Base-by-base conservation (phyloP, 129 eudicot genomes). In the Cynara cardunculus region DNA sequence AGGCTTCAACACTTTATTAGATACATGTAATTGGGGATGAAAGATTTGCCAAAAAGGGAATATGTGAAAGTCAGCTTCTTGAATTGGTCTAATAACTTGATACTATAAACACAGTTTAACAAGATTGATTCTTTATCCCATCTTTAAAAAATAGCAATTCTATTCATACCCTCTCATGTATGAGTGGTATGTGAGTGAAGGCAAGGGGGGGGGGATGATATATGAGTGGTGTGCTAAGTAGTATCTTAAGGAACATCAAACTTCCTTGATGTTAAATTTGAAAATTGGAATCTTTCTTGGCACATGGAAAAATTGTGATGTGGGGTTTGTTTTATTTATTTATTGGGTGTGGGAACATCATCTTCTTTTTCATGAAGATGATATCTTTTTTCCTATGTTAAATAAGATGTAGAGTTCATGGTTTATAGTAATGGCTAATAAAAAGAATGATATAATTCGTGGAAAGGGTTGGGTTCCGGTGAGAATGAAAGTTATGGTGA, bases 31-130 rank as follows among this genome's bases (percentile, higher is more conserved):
- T 69, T 82, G 53, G 49, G 27, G 81, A 56, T 56, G 44, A 13
- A 59, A 76, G 65, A 69, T 69, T 76, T 76, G 39, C 78, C 27
- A 69, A 76, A 76, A 76, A 76, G 73, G 82, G 3, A 19, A 77
- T 35, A 30, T 25, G 64, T 49, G 35, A 19, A 28, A 65, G 81
- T 67, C 69, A 82, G 37, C 77, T 69, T 82, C 77, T 34, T 82
- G 49, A 76, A 34, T 76, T 35, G 62, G 31, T 82, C 75, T 81
- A 24, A 75, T 69, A 1, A 75, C n/a, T 49, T 41, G 75, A 46
- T 81, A 74, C 41, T 21, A 41, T 59, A 18, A 83, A 71, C 59
- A 39, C 26, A 22, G 46, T 13, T 59, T 62, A 83, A 28, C 56
- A 71, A 77, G 73, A 59, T 35, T 82, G 73, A 13, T 37, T n/a